Percentiles rank a stretch among this genome's conserved stretches.
These are phyloP conservation scores for Aureobasidium sp. DNA, from an alignment of 2,329 filamentous ascomycete genomes.

Conservation along the genomic window DNA sequence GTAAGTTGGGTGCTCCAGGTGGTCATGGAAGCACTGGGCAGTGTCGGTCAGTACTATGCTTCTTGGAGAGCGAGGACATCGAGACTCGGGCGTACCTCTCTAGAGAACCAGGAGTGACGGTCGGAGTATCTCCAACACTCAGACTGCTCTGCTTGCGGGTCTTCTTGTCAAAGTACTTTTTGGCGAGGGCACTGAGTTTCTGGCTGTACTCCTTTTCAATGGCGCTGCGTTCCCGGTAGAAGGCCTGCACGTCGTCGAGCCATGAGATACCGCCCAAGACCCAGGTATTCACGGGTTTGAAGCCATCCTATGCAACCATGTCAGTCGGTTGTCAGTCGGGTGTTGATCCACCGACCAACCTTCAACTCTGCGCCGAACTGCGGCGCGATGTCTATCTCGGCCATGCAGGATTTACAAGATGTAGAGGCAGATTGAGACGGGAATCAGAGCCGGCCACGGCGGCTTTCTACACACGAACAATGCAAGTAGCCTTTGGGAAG, in stretches of 20 bases:
- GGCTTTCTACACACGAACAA: constrained; percentile 1
- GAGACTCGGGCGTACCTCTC: constrained; percentile 54
- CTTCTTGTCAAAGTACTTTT: constrained; percentile 98
- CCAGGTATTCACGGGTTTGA: constrained; percentile 92
- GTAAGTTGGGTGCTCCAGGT: constrained; percentile 94
- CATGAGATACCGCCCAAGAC: constrained; percentile 75
- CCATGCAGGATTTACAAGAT: constrained; percentile 45
- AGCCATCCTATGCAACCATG: constrained; percentile 64
- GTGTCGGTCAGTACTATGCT: background rate
- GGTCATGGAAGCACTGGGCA: constrained; percentile 75
- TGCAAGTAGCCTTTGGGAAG: background rate
- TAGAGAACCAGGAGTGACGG: constrained; percentile 87
- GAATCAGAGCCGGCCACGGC: background rate
- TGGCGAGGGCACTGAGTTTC: constrained; percentile 78
- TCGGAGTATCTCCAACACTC: constrained; percentile 88
- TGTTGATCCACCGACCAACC: constrained; percentile 43
- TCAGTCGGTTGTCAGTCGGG: constrained; percentile 3
- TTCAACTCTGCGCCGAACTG: constrained; percentile 92
- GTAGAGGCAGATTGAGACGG: background rate
- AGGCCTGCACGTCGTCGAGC: constrained; percentile 94
- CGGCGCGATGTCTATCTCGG: constrained; percentile 71
- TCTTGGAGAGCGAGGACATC: too few relatives aligned
- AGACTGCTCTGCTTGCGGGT: constrained; percentile 76
- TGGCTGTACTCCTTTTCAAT: constrained; percentile 97
- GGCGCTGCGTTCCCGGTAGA: constrained; percentile 86